Evolutionary conservation across 169 alveolate species (phyloP), one percentile per base, ranked within the genome.

Genomic region (Plasmodium inui): DNA sequence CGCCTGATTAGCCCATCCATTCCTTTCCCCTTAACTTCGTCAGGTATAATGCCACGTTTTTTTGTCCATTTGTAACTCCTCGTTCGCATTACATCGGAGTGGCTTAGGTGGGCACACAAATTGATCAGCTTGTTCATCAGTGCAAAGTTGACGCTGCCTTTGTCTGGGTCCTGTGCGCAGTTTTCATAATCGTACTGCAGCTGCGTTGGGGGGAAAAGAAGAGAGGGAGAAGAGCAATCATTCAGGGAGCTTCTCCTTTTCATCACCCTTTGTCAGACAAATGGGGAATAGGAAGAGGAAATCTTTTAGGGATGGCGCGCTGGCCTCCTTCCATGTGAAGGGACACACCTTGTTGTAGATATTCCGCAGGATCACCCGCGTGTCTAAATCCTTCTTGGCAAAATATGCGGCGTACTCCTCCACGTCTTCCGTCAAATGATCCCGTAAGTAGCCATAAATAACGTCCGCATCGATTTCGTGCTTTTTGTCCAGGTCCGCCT

Each of bases 351-450:
- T 76, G 26, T 19, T 79, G 34, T 88, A 88, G 32, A 88, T 76
- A 30, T 61, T 88, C 46, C 72, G 61, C 72, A 88, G 34, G 17
- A 72, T 32, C 5, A 17, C 72, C 4, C 41, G 71, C 17, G 55
- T 79, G 37, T 88, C 88, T 57, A 88, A 39, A 78, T 79, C 71
- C 82, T 78, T 76, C 71, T 88, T 88, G 10, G 22, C 55, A 78
- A 88, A 88, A 79, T 88, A 88, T 19, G 79, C 94, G 28, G 88
- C 86, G 34, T 88, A 88, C 70, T 30, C 28, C n/a, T 88, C 94
- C 82, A 88, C 89, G 34, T 88, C 89, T 14, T 88, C 74, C 44
- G 79, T 76, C 39, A 88, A 26, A 57, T 78, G 89, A 0, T 88
- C 94, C 44, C 19, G 17, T 22, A 88, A 67, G 34, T 37, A 88